Evolutionary conservation across 1,139 yeast species (phyloP), one percentile per base, ranked within the genome.

Genomic region (Lodderomyces orthopsilosis): DNA sequence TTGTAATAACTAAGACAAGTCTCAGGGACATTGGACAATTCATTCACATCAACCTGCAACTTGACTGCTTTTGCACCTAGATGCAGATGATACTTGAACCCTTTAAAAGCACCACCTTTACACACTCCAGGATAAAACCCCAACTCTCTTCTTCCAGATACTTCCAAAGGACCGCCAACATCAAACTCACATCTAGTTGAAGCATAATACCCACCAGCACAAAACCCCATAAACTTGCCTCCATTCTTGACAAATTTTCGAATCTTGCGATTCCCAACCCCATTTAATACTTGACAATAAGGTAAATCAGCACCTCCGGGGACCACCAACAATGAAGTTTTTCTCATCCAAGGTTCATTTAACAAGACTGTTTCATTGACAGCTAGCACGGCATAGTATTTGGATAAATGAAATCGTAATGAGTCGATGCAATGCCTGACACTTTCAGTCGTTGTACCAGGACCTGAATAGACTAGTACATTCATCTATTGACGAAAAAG

Each of bases 251-350:
- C 90, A 61, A 72, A 91, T 40, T 78, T 79, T 23, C 67, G 62
- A 46, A 93, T 87, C 35, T 66, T 65, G 3, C 63, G 56, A 54
- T 82, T 87, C 0, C 90, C 91, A 6, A 61, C 65, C 1, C 96
- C 96, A 53, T 85, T 80, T 44, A 91, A 70, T 1, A 73, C 70
- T 37, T 74, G 68, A 57, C 96, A 87, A 57, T 78, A 85, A 0
- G 97, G 97, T 42, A 90, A 65, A 61, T 93, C 98, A 1, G 98
- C 96, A 3, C 98, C 98, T 2, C 98, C 98, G 0, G 98, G 99
- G 22, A 94, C 64, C 4, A 91, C 96, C 41, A 93, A 60, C 51
- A 88, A 68, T 0, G 95, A 72, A 0, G 98, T 86, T 54, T 87
- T 86, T 6, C 76, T 57, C 54, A 76, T 75, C 98, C 99, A 94